Percentiles rank a stretch among this genome's conserved stretches.
Conservation (phyloP, 768 basidiomycete genomes). For the Hydnum rufescens region DNA sequence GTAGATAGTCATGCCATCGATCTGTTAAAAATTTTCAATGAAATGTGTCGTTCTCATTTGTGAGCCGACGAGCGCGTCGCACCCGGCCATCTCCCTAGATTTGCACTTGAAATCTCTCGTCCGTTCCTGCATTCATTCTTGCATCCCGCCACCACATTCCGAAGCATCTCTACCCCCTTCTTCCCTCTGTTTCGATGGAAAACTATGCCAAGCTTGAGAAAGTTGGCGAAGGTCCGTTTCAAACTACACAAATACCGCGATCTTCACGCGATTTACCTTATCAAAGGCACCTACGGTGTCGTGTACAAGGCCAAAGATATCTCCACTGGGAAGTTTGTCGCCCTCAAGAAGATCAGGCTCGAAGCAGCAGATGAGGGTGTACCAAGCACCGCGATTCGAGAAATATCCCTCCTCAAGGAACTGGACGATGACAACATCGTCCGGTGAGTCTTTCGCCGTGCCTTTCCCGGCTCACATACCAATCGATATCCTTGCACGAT, state of each 20-base stretch:
- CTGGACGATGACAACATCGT: conserved; percentile 94
- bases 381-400: conserved; percentile 91
- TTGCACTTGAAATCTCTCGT: no score
- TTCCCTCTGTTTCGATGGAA: no score
- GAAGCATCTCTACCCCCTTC: no score
- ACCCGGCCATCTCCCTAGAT: no score
- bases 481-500: background rate
- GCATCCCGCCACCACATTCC: no score
- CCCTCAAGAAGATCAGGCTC: conserved; percentile 94
- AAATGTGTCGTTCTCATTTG: no score
- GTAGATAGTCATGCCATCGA: no score
- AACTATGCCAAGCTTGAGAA: conserved; percentile 98
- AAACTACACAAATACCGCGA: background rate
- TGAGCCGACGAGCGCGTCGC: no score
- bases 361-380: conserved; percentile 99
- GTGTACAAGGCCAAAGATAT: conserved; percentile 92
- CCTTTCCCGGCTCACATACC: background rate
- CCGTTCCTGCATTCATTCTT: no score
- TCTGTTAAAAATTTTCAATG: no score
- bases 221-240: conserved; percentile 60
- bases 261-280: background rate
- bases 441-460: conserved; percentile 26
- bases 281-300: conserved; percentile 85
- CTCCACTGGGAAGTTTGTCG: conserved; percentile 64
- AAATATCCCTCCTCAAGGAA: conserved; percentile 94